These are phyloP conservation scores for Trichosporon sp. DNA, from an alignment of 1,284 basidiomycete genomes.

Conservation along the genomic window DNA sequence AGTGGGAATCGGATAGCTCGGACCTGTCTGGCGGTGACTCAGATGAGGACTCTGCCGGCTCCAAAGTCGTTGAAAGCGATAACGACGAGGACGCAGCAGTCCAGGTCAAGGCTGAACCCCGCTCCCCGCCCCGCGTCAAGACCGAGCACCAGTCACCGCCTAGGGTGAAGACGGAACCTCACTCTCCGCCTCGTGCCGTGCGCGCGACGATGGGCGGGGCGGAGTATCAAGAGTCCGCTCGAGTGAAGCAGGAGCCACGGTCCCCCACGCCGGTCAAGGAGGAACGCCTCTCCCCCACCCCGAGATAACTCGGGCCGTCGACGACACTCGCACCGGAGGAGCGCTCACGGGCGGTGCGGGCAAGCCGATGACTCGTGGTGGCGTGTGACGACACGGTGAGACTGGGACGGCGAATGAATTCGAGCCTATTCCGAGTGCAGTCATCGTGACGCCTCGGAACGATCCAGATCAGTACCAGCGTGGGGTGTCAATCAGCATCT, in stretches of 20 bases:
- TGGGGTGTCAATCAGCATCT: background rate
- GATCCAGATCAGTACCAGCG: background rate
- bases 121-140: too few relatives aligned
- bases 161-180: too few relatives aligned
- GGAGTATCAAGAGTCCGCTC: background rate
- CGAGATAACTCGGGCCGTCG: background rate
- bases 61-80: too few relatives aligned
- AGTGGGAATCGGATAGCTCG: background rate
- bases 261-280: background rate
- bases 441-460: background rate
- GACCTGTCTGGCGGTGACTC: background rate
- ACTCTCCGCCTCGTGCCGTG: background rate
- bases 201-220: too few relatives aligned
- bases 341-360: background rate
- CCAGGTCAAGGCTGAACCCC: background rate
- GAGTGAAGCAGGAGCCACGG: too few relatives aligned
- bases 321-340: background rate
- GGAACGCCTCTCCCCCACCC: background rate
- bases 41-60: too few relatives aligned
- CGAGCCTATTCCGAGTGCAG: background rate
- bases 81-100: too few relatives aligned
- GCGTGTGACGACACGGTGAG: background rate
- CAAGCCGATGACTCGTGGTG: background rate
- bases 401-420: background rate
- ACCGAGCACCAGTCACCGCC: too few relatives aligned